Evolutionary conservation across 164 flowering plant genomes (phyloP).

Genomic region (Vitis labrusca): DNA sequence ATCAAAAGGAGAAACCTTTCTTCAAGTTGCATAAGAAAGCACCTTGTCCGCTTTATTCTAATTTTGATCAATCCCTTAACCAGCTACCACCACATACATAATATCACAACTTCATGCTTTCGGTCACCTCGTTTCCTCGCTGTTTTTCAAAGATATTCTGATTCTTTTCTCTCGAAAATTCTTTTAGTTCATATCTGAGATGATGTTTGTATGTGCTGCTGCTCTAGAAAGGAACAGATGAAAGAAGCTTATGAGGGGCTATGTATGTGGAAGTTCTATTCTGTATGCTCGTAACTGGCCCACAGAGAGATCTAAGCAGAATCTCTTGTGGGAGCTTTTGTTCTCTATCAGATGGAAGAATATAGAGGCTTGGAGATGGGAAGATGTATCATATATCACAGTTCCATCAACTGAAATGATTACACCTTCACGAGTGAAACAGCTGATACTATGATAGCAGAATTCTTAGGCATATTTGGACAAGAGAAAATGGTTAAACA

Average conservation of each 20-base stretch:
- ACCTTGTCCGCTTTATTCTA: conserved; percentile 44
- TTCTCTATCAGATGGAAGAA: neutral
- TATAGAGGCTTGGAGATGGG: neutral
- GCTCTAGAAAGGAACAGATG: neutral
- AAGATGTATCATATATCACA: conserved; percentile 1
- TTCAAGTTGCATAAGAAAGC: conserved; percentile 47
- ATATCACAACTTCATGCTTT: conserved; percentile 18
- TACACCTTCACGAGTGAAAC: neutral
- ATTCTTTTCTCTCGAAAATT: conserved; percentile 8
- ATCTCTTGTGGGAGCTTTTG: neutral
- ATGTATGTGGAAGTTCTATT: neutral
- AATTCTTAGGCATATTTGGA: conserved; percentile 7
- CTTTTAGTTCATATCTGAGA: neutral
- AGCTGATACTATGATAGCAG: neutral
- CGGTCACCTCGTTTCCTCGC: conserved; percentile 14
- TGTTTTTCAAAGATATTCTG: conserved; percentile 23
- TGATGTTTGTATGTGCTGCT: neutral
- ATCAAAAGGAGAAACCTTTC: conserved; percentile 32
- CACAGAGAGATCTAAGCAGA: conserved; percentile 11
- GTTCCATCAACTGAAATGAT: neutral
- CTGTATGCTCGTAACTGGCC: conserved; percentile 8
- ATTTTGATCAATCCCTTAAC: conserved; percentile 24
- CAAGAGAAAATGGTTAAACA: conserved; percentile 10
- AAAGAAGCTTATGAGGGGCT: neutral
- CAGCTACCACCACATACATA: conserved; percentile 26